A percentile compares a stretch with the other conserved stretches of the same genome.
Evolutionary conservation across 257 asterid genomes (phyloP).

Genomic region (Parsonsia alboflavescens): DNA sequence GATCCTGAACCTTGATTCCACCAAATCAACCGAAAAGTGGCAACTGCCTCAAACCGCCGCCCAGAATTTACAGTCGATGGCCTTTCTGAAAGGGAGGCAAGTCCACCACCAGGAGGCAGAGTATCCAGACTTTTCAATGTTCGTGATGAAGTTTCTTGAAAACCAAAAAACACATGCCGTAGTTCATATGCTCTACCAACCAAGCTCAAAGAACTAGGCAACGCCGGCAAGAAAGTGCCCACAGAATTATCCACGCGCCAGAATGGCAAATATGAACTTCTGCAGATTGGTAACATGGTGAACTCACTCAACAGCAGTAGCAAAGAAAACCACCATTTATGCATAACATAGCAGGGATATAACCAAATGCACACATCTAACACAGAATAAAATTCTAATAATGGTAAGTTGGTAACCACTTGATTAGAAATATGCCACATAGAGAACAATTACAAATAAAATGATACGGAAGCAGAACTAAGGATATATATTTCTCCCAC

Average conservation of each 20-base stretch:
- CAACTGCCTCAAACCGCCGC: conserved; percentile 73
- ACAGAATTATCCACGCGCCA: conserved; percentile 94
- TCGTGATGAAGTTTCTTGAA: conserved; percentile 43
- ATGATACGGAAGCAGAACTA: neutral
- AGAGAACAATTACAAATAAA: neutral
- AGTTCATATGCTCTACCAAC: conserved; percentile 70
- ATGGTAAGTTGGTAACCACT: neutral
- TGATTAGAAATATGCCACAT: neutral
- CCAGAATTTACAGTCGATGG: conserved; percentile 59
- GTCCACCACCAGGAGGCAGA: conserved; percentile 41
- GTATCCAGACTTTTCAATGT: conserved; percentile 37
- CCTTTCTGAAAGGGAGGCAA: conserved; percentile 51
- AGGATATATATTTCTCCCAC: neutral
- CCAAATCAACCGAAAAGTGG: conserved; percentile 83
- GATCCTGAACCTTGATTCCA: conserved; percentile 96
- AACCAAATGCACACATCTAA: neutral
- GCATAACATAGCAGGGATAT: neutral
- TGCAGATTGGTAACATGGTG: conserved; percentile 23
- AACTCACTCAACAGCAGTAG: neutral
- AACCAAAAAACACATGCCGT: conserved; percentile 56
- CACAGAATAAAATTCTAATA: neutral
- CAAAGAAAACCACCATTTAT: neutral
- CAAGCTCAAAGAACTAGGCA: conserved; percentile 46
- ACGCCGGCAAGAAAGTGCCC: conserved; percentile 88
- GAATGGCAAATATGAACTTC: conserved; percentile 64